Conservation (phyloP, 129 eudicot genomes). For the Tagetes erecta region DNA sequence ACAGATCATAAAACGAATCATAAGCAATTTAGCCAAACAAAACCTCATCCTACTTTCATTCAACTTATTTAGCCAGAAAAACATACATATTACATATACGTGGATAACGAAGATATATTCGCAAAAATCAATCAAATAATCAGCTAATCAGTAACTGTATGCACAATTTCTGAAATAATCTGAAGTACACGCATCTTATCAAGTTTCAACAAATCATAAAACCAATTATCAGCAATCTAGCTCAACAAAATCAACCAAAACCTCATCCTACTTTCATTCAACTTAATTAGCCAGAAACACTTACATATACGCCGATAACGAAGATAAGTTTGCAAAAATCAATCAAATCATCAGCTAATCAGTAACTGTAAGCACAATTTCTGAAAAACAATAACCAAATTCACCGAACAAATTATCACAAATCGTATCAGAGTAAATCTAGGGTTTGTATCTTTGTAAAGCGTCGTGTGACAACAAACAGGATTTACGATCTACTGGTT, state of each 20-base stretch:
- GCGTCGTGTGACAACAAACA: constrained; percentile 13
- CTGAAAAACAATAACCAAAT: background rate
- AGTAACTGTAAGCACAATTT: constrained; percentile 13
- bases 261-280: constrained; percentile 4
- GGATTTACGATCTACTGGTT: constrained; percentile 28
- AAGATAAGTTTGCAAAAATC: constrained; percentile 13
- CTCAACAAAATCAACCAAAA: background rate
- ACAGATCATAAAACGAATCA: constrained; percentile 3
- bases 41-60: constrained; percentile 1
- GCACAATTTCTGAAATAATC: background rate
- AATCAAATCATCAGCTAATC: constrained; percentile 17
- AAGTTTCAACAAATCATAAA: background rate
- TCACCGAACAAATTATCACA: background rate
- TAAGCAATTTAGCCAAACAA: background rate
- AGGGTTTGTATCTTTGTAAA: constrained; percentile 22
- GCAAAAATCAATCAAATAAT: constrained; percentile 17
- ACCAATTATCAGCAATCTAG: background rate
- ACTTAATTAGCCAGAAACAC: constrained; percentile 20
- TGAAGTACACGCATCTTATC: background rate
- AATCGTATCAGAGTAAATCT: constrained; percentile 23
- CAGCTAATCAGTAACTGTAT: constrained; percentile 17
- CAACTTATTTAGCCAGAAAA: constrained; percentile 12
- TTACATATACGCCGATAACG: constrained; percentile 30
- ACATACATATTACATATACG: constrained; percentile 37
- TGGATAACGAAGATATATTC: constrained; percentile 17